Evolutionary conservation across 2,329 filamentous ascomycete genomes (phyloP), one percentile per base, ranked within the genome.

Genomic region (Zopfia rhizophila): DNA sequence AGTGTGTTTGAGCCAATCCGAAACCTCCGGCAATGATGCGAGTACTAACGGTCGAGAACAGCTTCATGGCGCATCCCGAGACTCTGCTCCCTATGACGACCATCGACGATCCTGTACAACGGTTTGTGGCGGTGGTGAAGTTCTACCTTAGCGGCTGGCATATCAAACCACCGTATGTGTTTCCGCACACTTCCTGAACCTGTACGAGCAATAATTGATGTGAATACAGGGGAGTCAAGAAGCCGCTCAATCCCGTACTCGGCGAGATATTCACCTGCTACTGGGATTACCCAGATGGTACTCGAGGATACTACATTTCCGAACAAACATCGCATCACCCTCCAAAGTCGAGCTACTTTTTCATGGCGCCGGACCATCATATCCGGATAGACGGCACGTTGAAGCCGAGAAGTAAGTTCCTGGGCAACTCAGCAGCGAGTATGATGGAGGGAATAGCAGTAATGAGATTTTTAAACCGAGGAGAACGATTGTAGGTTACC

Each of bases 101-200:
- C 33, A 89, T 97, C 60, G 89, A 97, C 38, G 93, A 99, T 66
- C 93, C 94, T 1, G 78, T 91, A 45, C 80, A 93, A 65, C 85
- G 94, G 70, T 99, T 99, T 68, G 86, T 97, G 21, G 90, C 91
- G 11, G 94, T 99, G 37, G 90, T 97, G 68, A 97, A 95, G 75
- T 99, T 99, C 73, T 99, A 99, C 73, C 80, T 99, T 31, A 96
- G 91, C 72, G 94, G 94, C 64, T 99, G 94, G 94, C 94, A 99
- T 72, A 97, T 99, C 70, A 94, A 93, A 74, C 94, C 94, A 66
- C 89, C 91, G 91, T 96, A 83, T 67, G 89, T 81, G 51, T 38
- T 5, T 21, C 29, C 35, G 6, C 3, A 27, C 4, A 5, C 14
- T 21, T 31, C 11, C 7, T 18, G 12, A 23, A 51, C 14, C 48